Base-by-base conservation (phyloP, 1,139 yeast species). In the Lodderomyces elongisporus region DNA sequence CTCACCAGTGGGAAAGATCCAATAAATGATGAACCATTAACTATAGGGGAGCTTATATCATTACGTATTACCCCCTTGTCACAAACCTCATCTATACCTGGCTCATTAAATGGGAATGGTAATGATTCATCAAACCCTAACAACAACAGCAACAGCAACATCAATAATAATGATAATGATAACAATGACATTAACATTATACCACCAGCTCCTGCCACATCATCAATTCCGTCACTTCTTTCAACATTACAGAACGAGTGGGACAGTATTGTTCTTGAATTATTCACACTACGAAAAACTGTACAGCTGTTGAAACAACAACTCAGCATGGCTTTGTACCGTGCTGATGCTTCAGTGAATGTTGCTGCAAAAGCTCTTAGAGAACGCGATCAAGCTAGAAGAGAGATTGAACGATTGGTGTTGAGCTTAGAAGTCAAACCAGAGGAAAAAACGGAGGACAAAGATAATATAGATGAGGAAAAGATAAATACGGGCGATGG, bases 301-400 rank as follows among this genome's bases (percentile, higher is more conserved):
- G 64, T 89, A 31, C 74, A 69, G 32, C 63, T 65, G 23, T 71
- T 91, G 2, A 70, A 83, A 41, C 77, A 82, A 47, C 93, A 87
- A 48, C 59, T 89, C 37, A 80, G 93, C 27, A 60, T 83, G 4
- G 81, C 95, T 0, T 60, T 88, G 26, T 88, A 87, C 49, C 84
- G 80, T 45, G 84, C 83, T 44, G 97, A 89, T 54, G 96, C 97
- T 0, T 95, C 96, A 1, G 78, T 84, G 3, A 65, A 88, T 36
- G 96, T 89, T 3, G 94, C 93, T 0, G 79, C 95, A 0, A 70
- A 71, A 28, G 77, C 88, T 2, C 66, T 80, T 7, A 67, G 68
- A 37, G 95, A 87, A 47, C 59, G 93, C 29, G 95, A 87, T 46
- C 89, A 81, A 35, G 82, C 85, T 1, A 65, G 68, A 34, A 53